Percentiles rank a stretch among this genome's conserved stretches.
Evolutionary conservation across 2,329 filamentous ascomycete genomes (phyloP).

Genomic region (Lasiodiplodia gonubiensis): DNA sequence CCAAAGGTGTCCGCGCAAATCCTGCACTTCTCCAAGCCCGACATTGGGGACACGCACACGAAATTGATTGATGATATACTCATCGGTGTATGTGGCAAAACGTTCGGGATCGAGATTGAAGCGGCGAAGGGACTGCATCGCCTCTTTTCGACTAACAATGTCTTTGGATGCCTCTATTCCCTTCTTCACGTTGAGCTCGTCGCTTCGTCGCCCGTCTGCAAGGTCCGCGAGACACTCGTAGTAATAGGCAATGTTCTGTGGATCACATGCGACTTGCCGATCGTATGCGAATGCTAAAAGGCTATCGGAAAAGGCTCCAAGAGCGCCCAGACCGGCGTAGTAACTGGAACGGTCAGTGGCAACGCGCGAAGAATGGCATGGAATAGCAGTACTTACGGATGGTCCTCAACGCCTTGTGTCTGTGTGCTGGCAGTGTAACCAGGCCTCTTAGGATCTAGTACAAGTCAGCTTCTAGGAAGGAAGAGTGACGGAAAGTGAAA

Average conservation of each 20-base stretch:
- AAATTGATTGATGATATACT: constrained; percentile 67
- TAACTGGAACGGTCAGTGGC: constrained; percentile 40
- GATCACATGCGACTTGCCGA: constrained; percentile 63
- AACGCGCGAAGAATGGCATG: background rate
- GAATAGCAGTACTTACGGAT: constrained; percentile 36
- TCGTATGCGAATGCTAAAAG: constrained; percentile 68
- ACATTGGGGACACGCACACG: constrained; percentile 62
- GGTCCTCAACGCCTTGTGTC: constrained; percentile 42
- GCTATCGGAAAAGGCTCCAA: constrained; percentile 66
- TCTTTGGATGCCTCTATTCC: constrained; percentile 64
- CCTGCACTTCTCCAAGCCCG: constrained; percentile 60
- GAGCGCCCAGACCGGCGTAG: constrained; percentile 67
- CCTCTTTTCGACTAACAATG: constrained; percentile 61
- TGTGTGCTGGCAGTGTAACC: constrained; percentile 30
- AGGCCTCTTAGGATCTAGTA: constrained; percentile 2
- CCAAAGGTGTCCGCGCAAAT: constrained; percentile 62
- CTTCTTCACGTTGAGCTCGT: constrained; percentile 63
- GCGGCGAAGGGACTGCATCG: constrained; percentile 63
- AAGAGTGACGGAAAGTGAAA: background rate
- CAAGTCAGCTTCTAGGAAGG: background rate
- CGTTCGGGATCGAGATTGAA: constrained; percentile 59
- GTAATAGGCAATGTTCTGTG: constrained; percentile 63
- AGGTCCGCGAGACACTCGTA: constrained; percentile 69
- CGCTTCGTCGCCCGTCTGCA: constrained; percentile 60
- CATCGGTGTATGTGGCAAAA: constrained; percentile 57